Conservation (phyloP, 2,329 filamentous ascomycete genomes). For the Talaromyces verruculosus region DNA sequence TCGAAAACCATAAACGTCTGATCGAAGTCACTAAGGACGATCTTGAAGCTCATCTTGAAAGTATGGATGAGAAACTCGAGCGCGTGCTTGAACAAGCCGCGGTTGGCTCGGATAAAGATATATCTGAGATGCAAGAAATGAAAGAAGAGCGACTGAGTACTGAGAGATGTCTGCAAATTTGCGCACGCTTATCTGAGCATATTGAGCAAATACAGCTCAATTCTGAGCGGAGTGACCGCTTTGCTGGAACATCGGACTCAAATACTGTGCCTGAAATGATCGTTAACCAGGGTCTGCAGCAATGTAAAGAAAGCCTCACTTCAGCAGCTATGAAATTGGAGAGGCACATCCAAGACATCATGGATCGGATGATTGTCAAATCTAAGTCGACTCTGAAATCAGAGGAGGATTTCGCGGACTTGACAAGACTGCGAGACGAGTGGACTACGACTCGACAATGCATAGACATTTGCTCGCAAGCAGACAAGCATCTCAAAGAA, state of each 20-base stretch:
- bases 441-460: no score
- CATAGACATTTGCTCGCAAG: no score
- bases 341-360: not conserved
- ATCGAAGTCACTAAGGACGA: conserved; percentile 30
- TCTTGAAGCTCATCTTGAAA: conserved; percentile 31
- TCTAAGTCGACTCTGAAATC: no score
- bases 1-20: conserved; percentile 29
- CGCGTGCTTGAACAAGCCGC: conserved; percentile 15
- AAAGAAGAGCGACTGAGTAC: conserved; percentile 33
- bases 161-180: conserved; percentile 36
- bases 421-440: no score
- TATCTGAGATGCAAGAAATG: conserved; percentile 28
- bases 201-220: conserved; percentile 32
- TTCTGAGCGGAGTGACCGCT: no score
- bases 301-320: conserved; percentile 4
- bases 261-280: not conserved
- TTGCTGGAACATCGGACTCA: no score
- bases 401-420: no score
- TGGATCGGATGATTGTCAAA: not conserved
- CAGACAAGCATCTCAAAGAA: no score
- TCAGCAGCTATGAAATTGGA: not conserved
- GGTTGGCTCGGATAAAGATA: conserved; percentile 23
- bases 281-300: not conserved
- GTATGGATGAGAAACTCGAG: conserved; percentile 32
- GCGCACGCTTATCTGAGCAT: conserved; percentile 30